A percentile compares a stretch with the other conserved stretches of the same genome.
Conservation (phyloP, 1,284 basidiomycete genomes). For the Fomitopsis betulina region DNA sequence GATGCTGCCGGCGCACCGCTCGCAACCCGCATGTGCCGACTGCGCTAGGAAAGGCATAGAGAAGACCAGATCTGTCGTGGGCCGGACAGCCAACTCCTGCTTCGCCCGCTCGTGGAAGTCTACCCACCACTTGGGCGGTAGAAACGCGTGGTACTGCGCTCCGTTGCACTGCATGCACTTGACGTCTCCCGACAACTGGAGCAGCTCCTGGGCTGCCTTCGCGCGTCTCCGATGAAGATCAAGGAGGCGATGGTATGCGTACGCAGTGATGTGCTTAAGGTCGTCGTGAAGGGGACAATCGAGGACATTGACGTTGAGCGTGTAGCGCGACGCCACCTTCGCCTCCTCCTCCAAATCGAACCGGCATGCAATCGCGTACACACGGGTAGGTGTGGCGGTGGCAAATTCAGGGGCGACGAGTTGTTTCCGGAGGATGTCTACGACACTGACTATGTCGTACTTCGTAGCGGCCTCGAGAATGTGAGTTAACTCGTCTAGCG, state of each 20-base stretch:
- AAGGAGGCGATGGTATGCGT: conserved; percentile 60
- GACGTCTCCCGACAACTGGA: conserved; percentile 42
- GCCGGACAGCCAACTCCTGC: conserved; percentile 50
- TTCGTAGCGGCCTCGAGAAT: conserved; percentile 56
- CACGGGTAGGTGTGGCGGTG: conserved; percentile 44
- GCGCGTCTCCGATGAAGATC: conserved; percentile 52
- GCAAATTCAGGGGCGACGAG: conserved; percentile 50
- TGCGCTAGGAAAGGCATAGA: conserved; percentile 52
- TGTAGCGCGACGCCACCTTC: conserved; percentile 40
- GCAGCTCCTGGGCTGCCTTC: conserved; percentile 40
- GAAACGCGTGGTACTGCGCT: conserved; percentile 39
- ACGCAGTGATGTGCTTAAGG: conserved; percentile 58
- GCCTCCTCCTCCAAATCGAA: conserved; percentile 52
- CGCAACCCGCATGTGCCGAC: conserved; percentile 47
- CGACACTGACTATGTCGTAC: conserved; percentile 52
- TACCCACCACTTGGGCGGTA: conserved; percentile 64
- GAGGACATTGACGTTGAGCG: conserved; percentile 50
- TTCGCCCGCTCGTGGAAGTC: conserved; percentile 51
- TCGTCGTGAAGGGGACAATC: conserved; percentile 55
- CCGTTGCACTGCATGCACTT: conserved; percentile 68
- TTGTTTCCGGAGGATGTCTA: conserved; percentile 42
- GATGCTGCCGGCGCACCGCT: conserved; percentile 58
- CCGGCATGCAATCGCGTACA: conserved; percentile 66
- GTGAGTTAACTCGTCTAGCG: conserved; percentile 47
- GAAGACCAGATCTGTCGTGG: conserved; percentile 58